Base-by-base conservation (phyloP, 129 eudicot species). In the Flaveria bidentis region DNA sequence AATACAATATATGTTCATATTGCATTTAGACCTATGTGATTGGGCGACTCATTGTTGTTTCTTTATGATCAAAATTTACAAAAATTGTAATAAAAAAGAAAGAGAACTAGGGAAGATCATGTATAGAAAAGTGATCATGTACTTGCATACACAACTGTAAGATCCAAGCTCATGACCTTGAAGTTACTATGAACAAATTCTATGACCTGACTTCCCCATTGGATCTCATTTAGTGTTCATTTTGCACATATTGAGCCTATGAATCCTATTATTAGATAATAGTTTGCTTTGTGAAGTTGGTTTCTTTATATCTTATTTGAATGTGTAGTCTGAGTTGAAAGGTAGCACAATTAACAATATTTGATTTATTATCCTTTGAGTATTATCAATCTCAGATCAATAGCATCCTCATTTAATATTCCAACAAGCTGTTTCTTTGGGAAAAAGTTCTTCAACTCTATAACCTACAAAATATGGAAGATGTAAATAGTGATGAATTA, bases 11-110 rank as follows among this genome's bases (percentile, higher is more conserved):
- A 36, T 65, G 14, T 14, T 30, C 51, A 41, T 44, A 63, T 46
- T 63, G 50, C 71, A 62, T 75, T 62, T 33, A 28, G 46, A 13
- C 42, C 20, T 62, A 23, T 75, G 47, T 62, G 50, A 73, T 56
- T 41, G n/a, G 26, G 30, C 1, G 1, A 39, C 51, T 42, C 2
- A 11, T 60, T 60, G 15, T 60, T 60, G 66, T 60, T 4, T 60
- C 39, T 25, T 12, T 23, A 10, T 23, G 17, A 25, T 14, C 25
- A 26, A 47, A 69, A 4, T 69, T 28, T 16, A 9, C 62, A 71
- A 50, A 50, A 28, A 28, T 30, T 71, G 30, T 30, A 47, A 10
- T 52, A n/a, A 9, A 51, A 51, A 26, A 51, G 26, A 50, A 71
- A 63, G 69, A 28, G 23, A 53, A 68, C 12, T 20, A 20, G 17